Conservation (phyloP, 192 early-diverging fungal genomes). For the Dissophora globulifera region DNA sequence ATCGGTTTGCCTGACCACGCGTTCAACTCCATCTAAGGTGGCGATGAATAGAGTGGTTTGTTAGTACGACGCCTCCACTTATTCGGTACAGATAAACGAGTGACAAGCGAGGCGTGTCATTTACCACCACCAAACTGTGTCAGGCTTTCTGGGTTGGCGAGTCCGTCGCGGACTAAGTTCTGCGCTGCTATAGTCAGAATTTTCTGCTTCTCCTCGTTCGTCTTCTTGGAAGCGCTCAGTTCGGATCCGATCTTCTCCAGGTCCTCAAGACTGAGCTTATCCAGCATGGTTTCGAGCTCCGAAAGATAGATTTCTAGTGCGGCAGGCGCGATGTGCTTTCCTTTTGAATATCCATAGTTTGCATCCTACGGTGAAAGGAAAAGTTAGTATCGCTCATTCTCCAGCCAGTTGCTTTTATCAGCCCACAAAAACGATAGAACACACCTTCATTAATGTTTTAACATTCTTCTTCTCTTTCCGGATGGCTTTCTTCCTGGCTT, state of each 20-base stretch:
- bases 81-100: too few species aligned
- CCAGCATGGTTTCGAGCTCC: slow-evolving; percentile 66
- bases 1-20: not conserved
- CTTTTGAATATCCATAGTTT: slow-evolving; percentile 54
- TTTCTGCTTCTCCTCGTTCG: slow-evolving; percentile 42
- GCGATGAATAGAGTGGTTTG: not conserved
- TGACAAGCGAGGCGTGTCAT: too few species aligned
- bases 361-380: slow-evolving; percentile 24
- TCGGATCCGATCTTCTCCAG: slow-evolving; percentile 45
- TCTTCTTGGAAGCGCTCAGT: slow-evolving; percentile 25
- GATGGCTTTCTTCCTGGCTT: slow-evolving; percentile 62
- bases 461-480: slow-evolving; percentile 83
- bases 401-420: too few species aligned
- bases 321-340: slow-evolving; percentile 22
- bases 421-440: too few species aligned
- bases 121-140: slow-evolving; percentile 56
- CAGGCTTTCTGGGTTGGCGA: slow-evolving; percentile 33
- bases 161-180: slow-evolving; percentile 40
- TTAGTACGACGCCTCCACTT: too few species aligned
- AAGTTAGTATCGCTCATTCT: too few species aligned
- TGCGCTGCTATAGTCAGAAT: slow-evolving; percentile 33
- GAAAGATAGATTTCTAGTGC: slow-evolving; percentile 54
- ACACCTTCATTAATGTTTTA: slow-evolving; percentile 62
- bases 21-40: slow-evolving; percentile 17
- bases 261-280: slow-evolving; percentile 58